phyloP scores from a whole-genome alignment of 768 basidiomycete genomes.

The Tricholoma sp. region DNA sequence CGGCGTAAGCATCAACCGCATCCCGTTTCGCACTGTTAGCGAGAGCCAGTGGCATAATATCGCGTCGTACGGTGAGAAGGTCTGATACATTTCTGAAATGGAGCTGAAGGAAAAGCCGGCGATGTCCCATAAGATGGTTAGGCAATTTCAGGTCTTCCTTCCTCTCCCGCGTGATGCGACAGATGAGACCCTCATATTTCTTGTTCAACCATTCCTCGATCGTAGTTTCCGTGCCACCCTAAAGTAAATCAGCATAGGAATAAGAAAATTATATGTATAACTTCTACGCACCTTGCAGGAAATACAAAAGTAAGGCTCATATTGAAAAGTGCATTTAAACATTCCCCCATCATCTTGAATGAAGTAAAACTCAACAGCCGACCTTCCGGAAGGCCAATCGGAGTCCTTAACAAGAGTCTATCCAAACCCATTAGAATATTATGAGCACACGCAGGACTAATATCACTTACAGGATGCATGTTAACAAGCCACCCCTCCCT shows the following conservation, averaged over 20 bases:
- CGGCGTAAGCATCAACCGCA: conserved; percentile 96
- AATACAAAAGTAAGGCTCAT: conserved; percentile 94
- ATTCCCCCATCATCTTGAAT: conserved; percentile 94
- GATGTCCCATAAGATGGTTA: conserved; percentile 96
- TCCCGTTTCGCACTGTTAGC: conserved; percentile 90
- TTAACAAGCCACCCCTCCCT: conserved; percentile 95
- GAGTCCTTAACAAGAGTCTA: conserved; percentile 87
- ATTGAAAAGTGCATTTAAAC: conserved; percentile 91
- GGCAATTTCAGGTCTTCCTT: conserved; percentile 96
- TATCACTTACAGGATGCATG: conserved; percentile 85
- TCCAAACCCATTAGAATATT: not conserved
- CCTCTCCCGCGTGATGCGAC: conserved; percentile 69
- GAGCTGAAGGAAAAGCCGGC: conserved; percentile 81
- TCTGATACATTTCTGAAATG: conserved; percentile 93
- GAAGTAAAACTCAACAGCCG: conserved; percentile 95
- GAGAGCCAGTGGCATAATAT: conserved; percentile 83
- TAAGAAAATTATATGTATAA: not conserved
- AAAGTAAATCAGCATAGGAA: not conserved
- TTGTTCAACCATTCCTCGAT: conserved; percentile 97
- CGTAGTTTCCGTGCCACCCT: conserved; percentile 81
- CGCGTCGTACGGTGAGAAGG: conserved; percentile 80
- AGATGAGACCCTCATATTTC: conserved; percentile 84
- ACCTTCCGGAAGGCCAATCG: conserved; percentile 76
- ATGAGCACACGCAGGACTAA: not conserved
- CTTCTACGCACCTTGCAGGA: conserved; percentile 72